Conservation (phyloP, 2,329 filamentous ascomycete genomes). For the Penicillium sp. region DNA sequence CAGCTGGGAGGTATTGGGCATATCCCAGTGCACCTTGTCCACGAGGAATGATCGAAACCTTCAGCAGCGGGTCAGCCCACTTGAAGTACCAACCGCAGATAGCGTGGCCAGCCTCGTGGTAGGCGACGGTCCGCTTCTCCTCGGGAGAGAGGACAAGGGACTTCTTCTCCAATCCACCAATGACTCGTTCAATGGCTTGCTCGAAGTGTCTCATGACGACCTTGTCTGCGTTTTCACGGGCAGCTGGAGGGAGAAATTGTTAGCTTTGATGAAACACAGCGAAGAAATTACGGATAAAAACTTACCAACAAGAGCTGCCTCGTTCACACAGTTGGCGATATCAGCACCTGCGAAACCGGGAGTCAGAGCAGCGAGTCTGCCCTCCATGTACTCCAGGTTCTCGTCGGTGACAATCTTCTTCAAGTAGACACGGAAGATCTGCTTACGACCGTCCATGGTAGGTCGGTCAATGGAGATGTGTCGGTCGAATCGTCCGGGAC, state of each 20-base stretch:
- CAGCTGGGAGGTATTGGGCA: slow-evolving; percentile 90
- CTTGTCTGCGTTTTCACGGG: slow-evolving; percentile 72
- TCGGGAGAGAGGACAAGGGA: slow-evolving; percentile 87
- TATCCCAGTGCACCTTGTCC: slow-evolving; percentile 92
- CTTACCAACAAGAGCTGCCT: slow-evolving; percentile 92
- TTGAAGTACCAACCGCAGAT: slow-evolving; percentile 98
- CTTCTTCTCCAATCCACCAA: slow-evolving; percentile 96
- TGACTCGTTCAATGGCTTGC: slow-evolving; percentile 93
- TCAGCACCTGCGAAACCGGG: slow-evolving; percentile 97
- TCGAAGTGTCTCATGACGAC: slow-evolving; percentile 93
- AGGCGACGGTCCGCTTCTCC: slow-evolving; percentile 94
- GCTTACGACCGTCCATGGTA: slow-evolving; percentile 93
- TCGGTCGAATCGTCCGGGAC: slow-evolving; percentile 92
- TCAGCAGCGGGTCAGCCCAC: slow-evolving; percentile 93
- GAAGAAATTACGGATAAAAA: slow-evolving; percentile 9
- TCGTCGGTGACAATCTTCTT: slow-evolving; percentile 92
- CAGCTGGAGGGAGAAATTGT: slow-evolving; percentile 58
- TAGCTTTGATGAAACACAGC: slow-evolving; percentile 31
- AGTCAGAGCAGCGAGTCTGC: slow-evolving; percentile 85
- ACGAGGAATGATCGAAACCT: slow-evolving; percentile 97
- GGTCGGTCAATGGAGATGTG: slow-evolving; percentile 94
- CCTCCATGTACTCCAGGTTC: slow-evolving; percentile 81
- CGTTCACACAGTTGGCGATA: slow-evolving; percentile 97
- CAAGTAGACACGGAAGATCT: slow-evolving; percentile 93
- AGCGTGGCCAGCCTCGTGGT: slow-evolving; percentile 96